Conservation (phyloP, 352 stramenopile species). For the Pythium oligandrum region DNA sequence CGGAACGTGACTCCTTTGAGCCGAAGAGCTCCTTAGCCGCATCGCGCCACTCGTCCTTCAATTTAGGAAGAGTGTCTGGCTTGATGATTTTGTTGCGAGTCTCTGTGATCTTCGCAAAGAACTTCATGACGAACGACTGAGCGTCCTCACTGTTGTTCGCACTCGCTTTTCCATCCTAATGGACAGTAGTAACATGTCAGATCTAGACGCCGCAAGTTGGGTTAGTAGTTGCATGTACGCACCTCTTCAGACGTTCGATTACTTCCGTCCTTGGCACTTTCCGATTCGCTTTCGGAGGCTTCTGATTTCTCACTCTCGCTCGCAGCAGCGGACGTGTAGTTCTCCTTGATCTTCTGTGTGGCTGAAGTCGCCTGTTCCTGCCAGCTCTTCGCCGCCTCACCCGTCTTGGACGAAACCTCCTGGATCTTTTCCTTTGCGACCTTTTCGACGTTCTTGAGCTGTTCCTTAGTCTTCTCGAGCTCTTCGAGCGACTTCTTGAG, state of each 20-base stretch:
- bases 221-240: no score
- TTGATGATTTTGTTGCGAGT: conserved; percentile 65
- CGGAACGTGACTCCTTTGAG: conserved; percentile 56
- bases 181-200: conserved; percentile 2
- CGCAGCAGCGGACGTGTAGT: conserved; percentile 10
- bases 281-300: no score
- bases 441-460: conserved; percentile 64
- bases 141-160: conserved; percentile 20
- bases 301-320: no score
- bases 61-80: conserved; percentile 31
- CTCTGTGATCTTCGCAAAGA: conserved; percentile 39
- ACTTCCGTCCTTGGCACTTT: no score
- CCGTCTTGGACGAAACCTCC: conserved; percentile 49
- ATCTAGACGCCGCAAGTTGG: background rate
- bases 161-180: conserved; percentile 5
- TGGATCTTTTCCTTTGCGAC: conserved; percentile 58
- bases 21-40: conserved; percentile 78
- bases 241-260: no score
- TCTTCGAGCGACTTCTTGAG: conserved; percentile 77
- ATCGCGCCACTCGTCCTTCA: conserved; percentile 66
- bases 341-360: conserved; percentile 67
- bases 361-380: conserved; percentile 49
- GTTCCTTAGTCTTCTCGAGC: conserved; percentile 65
- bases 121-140: conserved; percentile 52
- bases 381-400: conserved; percentile 51